phyloP scores from a whole-genome alignment of 371 early-diverging fungal species.

The Mucor mucedo region DNA sequence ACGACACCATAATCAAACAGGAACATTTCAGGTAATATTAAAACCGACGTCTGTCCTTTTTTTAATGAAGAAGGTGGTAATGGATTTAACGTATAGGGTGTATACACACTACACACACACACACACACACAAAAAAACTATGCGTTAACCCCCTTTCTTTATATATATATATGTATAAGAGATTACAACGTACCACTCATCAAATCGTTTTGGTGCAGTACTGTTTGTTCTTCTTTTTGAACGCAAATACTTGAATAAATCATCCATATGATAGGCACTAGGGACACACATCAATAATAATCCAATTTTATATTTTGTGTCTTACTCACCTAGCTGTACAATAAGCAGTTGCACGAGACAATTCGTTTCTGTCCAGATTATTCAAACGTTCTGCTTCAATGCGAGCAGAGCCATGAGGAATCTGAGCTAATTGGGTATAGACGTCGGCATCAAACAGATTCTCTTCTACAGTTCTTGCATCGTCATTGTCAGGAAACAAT shows the following conservation, averaged over 20 bases:
- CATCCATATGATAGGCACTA: conserved; percentile 67
- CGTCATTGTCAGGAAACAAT: conserved; percentile 80
- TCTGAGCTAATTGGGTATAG: conserved; percentile 54
- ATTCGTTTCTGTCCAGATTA: conserved; percentile 49
- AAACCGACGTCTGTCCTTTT: too few species aligned
- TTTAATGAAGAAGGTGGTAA: too few species aligned
- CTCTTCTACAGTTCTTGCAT: conserved; percentile 18
- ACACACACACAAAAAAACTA: too few species aligned
- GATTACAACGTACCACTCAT: conserved; percentile 39
- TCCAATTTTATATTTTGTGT: not conserved
- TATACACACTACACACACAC: conserved; percentile 28
- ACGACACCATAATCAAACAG: conserved; percentile 95
- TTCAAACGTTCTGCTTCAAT: conserved; percentile 53
- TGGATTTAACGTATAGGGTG: conserved; percentile 38
- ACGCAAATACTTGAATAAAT: conserved; percentile 60
- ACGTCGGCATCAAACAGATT: conserved; percentile 35
- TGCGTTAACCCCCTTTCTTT: too few species aligned
- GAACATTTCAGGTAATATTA: conserved; percentile 67
- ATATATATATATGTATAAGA: too few species aligned
- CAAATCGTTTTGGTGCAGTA: conserved; percentile 51
- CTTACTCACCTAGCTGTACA: conserved; percentile 75
- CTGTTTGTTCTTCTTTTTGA: conserved; percentile 45
- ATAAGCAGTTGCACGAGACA: conserved; percentile 86
- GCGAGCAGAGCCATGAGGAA: conserved; percentile 53
- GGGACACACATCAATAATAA: not conserved